Evolutionary conservation across 306 rosid species (phyloP).

Genomic region (Trifolium pratense): DNA sequence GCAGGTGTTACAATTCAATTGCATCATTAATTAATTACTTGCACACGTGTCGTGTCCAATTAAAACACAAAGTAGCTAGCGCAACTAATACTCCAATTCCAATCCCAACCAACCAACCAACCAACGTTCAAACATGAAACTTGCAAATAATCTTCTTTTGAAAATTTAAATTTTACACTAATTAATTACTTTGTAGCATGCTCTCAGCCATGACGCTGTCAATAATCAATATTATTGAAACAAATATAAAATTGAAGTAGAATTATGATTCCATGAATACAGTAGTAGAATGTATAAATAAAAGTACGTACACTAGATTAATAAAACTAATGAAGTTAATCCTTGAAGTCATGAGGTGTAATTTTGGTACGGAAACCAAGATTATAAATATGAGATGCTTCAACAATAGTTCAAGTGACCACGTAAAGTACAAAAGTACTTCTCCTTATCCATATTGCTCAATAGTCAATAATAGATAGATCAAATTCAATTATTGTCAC

Average conservation of each 20-base stretch:
- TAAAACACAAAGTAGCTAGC: not conserved
- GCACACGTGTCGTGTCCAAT: not conserved
- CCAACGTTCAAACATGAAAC: too few species aligned
- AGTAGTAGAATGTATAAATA: not conserved
- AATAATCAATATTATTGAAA: too few species aligned
- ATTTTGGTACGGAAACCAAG: conserved; percentile 29
- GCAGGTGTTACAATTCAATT: not conserved
- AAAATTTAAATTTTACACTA: too few species aligned
- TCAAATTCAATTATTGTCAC: conserved; percentile 38
- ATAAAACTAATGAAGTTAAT: conserved; percentile 6
- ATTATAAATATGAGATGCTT: not conserved
- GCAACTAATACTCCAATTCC: too few species aligned
- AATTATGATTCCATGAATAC: not conserved
- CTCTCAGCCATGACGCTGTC: too few species aligned
- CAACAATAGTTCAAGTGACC: conserved; percentile 13
- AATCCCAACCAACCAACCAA: too few species aligned
- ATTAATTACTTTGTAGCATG: too few species aligned
- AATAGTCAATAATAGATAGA: conserved; percentile 28
- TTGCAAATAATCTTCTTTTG: too few species aligned
- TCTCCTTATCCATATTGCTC: conserved; percentile 39
- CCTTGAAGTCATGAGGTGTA: conserved; percentile 11
- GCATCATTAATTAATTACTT: not conserved
- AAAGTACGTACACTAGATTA: not conserved
- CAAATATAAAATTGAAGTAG: not conserved
- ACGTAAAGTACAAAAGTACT: not conserved